phyloP scores from a whole-genome alignment of 495 filamentous ascomycete species.

The Rhypophila decipiens region DNA sequence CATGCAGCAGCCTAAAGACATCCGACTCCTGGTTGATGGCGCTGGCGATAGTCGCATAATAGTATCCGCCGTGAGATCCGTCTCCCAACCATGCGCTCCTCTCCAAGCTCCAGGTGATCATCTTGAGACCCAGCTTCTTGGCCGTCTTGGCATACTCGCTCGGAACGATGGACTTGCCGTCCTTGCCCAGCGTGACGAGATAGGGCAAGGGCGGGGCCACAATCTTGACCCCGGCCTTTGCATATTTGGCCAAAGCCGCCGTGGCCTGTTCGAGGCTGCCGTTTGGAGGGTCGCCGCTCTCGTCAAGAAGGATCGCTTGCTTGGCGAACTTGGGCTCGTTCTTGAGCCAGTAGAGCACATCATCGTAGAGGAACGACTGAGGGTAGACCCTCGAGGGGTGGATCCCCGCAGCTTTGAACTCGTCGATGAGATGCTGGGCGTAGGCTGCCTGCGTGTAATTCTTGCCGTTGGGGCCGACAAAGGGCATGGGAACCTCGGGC shows the following conservation, averaged over 20 bases:
- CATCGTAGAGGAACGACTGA: slow-evolving; percentile 54
- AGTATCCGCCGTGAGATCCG: slow-evolving; percentile 43
- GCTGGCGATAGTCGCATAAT: slow-evolving; percentile 43
- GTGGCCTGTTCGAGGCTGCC: slow-evolving; percentile 40
- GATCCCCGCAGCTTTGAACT: slow-evolving; percentile 47
- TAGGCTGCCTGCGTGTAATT: slow-evolving; percentile 52
- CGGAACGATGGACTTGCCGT: slow-evolving; percentile 32
- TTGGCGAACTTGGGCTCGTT: slow-evolving; percentile 48
- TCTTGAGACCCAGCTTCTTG: slow-evolving; percentile 46
- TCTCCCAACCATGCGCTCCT: slow-evolving; percentile 48
- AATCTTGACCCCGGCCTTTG: slow-evolving; percentile 35
- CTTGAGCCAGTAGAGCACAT: slow-evolving; percentile 56
- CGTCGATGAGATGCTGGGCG: slow-evolving; percentile 53
- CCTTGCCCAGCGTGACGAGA: slow-evolving; percentile 29
- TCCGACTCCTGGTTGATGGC: slow-evolving; percentile 53
- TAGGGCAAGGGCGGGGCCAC: slow-evolving; percentile 38
- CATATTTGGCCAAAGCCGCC: slow-evolving; percentile 41
- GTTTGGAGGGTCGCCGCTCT: slow-evolving; percentile 46
- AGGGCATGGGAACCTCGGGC: slow-evolving; percentile 54
- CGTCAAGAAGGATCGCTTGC: slow-evolving; percentile 54
- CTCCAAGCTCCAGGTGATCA: slow-evolving; percentile 59
- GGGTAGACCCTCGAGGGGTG: slow-evolving; percentile 49
- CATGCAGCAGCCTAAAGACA: slow-evolving; percentile 52
- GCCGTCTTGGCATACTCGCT: slow-evolving; percentile 40
- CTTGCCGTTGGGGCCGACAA: slow-evolving; percentile 39